phyloP scores from a whole-genome alignment of 2,329 filamentous ascomycete genomes.

The Penicillium sp. region DNA sequence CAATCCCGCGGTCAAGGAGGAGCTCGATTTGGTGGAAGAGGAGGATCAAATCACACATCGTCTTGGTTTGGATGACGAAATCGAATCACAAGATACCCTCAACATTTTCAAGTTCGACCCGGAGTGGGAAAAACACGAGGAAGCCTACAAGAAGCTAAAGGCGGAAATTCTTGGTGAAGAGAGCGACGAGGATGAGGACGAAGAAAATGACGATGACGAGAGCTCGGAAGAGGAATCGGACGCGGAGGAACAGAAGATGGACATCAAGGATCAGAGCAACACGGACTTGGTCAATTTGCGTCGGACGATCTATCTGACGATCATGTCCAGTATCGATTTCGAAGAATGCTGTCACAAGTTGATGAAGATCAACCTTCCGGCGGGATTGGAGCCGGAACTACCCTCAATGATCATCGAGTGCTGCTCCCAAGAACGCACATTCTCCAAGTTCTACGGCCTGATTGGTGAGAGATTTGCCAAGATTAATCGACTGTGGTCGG shows the following conservation, averaged over 20 bases:
- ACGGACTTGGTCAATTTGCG: slow-evolving; percentile 92
- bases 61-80: slow-evolving; percentile 75
- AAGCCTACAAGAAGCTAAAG: slow-evolving; percentile 84
- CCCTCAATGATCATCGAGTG: slow-evolving; percentile 98
- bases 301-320: slow-evolving; percentile 93
- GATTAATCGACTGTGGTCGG: slow-evolving; percentile 90
- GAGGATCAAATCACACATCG: slow-evolving; percentile 97
- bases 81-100: slow-evolving; percentile 80
- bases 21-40: slow-evolving; percentile 93
- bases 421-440: slow-evolving; percentile 93
- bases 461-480: slow-evolving; percentile 95
- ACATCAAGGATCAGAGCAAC: slow-evolving; percentile 98
- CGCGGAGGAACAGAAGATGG: slow-evolving; percentile 76
- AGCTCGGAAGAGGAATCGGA: slow-evolving; percentile 71
- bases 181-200: slow-evolving; percentile 81
- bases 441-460: slow-evolving; percentile 94
- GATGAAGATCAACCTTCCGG: slow-evolving; percentile 86
- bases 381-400: slow-evolving; percentile 83
- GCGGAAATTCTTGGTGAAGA: slow-evolving; percentile 91
- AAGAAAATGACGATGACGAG: slow-evolving; percentile 55
- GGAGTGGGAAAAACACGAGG: slow-evolving; percentile 88
- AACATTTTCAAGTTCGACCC: slow-evolving; percentile 96
- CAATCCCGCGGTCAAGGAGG: slow-evolving; percentile 84
- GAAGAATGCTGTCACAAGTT: slow-evolving; percentile 98
- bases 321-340: slow-evolving; percentile 93